Evolutionary conservation across 352 stramenopile genomes (phyloP), one percentile per base, ranked within the genome.

Genomic region (Achlya hypogyna): DNA sequence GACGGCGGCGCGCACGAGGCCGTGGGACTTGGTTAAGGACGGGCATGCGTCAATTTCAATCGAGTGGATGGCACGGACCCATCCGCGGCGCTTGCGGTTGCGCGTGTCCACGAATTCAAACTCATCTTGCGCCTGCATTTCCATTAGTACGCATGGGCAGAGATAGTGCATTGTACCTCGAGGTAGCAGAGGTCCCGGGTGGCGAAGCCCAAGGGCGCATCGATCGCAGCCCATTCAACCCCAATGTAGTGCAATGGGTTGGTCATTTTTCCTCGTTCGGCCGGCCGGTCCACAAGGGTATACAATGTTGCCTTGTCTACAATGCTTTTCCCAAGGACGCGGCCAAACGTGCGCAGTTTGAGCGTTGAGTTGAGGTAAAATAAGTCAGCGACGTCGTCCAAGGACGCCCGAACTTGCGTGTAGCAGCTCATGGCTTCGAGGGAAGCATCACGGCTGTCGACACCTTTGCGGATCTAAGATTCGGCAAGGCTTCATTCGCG

Each of bases 51-150:
- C 2, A 10, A 22, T 56, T 10, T 67, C 51, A 14, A 58, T 58
- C 28, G 60, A 67, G 28, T 67, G 60, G n/a, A 67, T 43, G 12
- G 40, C 28, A 4, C 60, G 60, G n/a, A 67, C 51, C 60, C 60
- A 67, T 22, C 60, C 60, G 5, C 47, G 42, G 28, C 60, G 42
- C 23, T 42, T 28, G n/a, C 28, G 42, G 14, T 35, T 28, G 16
- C 18, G 18, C n/a, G 38, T 49, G n/a, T 58, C 60, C 32, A n/a
- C 23, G 18, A 67, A 67, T 6, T 32, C 12, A 67, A 67, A 67
- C 32, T 67, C 60, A 27, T 67, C 60, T 5, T 67, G 60, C 2
- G 49, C 49, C 49, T 56, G 51, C 54, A 64, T 8, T 9, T 42
- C 34, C 38, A 56, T 56, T 10, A 56, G 31, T 56, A n/a, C n/a